phyloP scores from a whole-genome alignment of 257 asterid genomes.

The Knoxia roxburghii region DNA sequence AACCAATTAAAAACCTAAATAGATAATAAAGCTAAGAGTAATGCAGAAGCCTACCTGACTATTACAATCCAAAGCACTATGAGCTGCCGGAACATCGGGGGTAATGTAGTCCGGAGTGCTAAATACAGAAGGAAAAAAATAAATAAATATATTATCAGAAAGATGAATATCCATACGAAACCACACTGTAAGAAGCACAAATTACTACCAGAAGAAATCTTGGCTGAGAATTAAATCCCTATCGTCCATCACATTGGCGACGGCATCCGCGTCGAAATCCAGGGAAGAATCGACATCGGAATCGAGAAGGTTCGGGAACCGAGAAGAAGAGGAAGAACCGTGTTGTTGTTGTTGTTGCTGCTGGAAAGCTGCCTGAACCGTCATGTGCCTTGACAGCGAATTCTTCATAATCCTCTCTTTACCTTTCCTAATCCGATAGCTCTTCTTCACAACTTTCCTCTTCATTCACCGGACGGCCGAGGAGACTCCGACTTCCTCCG shows the following conservation, averaged over 20 bases:
- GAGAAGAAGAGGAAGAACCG: slow-evolving; percentile 40
- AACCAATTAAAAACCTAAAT: not conserved
- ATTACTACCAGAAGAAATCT: slow-evolving; percentile 84
- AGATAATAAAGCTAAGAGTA: not conserved
- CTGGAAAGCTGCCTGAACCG: slow-evolving; percentile 40
- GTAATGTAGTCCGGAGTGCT: slow-evolving; percentile 94
- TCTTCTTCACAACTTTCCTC: slow-evolving; percentile 11
- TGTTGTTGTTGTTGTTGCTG: slow-evolving; percentile 20
- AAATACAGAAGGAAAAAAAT: slow-evolving; percentile 2
- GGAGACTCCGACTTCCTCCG: not conserved
- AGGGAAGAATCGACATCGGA: slow-evolving; percentile 22
- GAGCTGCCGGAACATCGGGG: slow-evolving; percentile 59
- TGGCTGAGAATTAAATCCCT: slow-evolving; percentile 86
- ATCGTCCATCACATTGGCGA: slow-evolving; percentile 25
- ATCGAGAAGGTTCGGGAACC: slow-evolving; percentile 44
- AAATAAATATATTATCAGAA: not conserved
- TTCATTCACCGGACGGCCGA: slow-evolving; percentile 15
- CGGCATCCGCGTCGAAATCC: slow-evolving; percentile 27
- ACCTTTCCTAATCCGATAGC: not conserved
- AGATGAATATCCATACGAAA: not conserved
- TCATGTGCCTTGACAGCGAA: slow-evolving; percentile 47
- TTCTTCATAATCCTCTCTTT: slow-evolving; percentile 46
- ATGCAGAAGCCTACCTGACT: slow-evolving; percentile 24
- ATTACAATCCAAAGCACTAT: slow-evolving; percentile 31
- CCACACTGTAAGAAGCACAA: not conserved